Evolutionary conservation across 2,329 filamentous ascomycete species (phyloP).

Genomic region (Nemania abortiva): DNA sequence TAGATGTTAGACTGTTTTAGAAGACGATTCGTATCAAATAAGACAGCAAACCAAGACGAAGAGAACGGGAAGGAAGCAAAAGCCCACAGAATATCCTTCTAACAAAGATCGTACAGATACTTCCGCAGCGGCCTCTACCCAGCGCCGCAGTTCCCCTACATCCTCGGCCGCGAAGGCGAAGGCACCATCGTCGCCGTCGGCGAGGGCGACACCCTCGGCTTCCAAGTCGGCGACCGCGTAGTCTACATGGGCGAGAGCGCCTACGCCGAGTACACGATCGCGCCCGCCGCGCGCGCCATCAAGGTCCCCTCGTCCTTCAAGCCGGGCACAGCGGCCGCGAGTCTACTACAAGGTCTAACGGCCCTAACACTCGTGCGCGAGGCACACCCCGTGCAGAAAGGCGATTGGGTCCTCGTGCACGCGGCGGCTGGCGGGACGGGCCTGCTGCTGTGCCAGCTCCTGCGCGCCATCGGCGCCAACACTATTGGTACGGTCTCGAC

Average conservation of each 20-base stretch:
- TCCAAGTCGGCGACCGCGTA: conserved; percentile 76
- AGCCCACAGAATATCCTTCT: not conserved
- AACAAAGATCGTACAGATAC: conserved; percentile 63
- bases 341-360: conserved; percentile 84
- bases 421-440: conserved; percentile 89
- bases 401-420: conserved; percentile 86
- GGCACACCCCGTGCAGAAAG: conserved; percentile 78
- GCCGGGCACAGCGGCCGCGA: conserved; percentile 73
- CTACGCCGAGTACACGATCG: conserved; percentile 69
- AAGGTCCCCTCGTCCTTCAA: conserved; percentile 73
- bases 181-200: conserved; percentile 76
- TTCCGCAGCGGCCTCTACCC: conserved; percentile 88
- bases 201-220: conserved; percentile 62
- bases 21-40: not conserved
- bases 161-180: conserved; percentile 82
- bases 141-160: conserved; percentile 74
- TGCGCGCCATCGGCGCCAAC: conserved; percentile 77
- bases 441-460: conserved; percentile 78
- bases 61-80: conserved; percentile 9
- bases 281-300: conserved; percentile 66
- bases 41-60: not conserved
- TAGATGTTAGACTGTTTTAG: not conserved
- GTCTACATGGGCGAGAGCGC: conserved; percentile 71
- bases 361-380: conserved; percentile 84
- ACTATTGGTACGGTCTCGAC: conserved; percentile 85